Conservation (phyloP, 495 filamentous ascomycete genomes). For the Rhypophila decipiens region DNA sequence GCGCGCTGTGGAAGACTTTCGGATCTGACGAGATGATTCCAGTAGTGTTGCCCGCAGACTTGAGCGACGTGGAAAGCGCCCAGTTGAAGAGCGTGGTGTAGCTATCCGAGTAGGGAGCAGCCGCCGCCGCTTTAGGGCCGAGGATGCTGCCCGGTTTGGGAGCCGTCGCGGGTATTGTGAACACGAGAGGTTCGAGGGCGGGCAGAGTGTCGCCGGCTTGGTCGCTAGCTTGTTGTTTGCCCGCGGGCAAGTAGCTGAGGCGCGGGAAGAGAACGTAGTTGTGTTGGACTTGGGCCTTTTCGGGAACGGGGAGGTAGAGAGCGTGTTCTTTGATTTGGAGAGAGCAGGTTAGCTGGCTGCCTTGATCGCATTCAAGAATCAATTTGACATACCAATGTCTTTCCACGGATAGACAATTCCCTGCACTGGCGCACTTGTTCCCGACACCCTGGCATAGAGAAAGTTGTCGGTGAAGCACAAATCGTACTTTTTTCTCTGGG, state of each 20-base stretch:
- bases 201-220: slow-evolving; percentile 28
- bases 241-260: slow-evolving; percentile 44
- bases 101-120: slow-evolving; percentile 49
- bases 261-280: slow-evolving; percentile 85
- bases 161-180: slow-evolving; percentile 68
- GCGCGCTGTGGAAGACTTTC: slow-evolving; percentile 68
- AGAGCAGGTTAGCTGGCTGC: neutral
- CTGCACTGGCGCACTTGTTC: slow-evolving; percentile 60
- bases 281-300: slow-evolving; percentile 80
- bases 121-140: slow-evolving; percentile 36
- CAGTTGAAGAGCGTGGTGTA: slow-evolving; percentile 58
- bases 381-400: slow-evolving; percentile 59
- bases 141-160: slow-evolving; percentile 56
- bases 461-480: slow-evolving; percentile 63
- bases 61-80: slow-evolving; percentile 55
- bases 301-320: slow-evolving; percentile 80
- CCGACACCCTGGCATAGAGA: slow-evolving; percentile 61
- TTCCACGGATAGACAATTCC: slow-evolving; percentile 59
- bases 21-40: slow-evolving; percentile 62
- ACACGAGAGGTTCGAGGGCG: slow-evolving; percentile 67
- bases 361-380: neutral
- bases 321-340: slow-evolving; percentile 53
- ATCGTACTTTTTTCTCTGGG: slow-evolving; percentile 86
- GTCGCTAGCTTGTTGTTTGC: slow-evolving; percentile 15
- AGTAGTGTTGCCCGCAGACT: slow-evolving; percentile 46